Evolutionary conservation across 2,329 filamentous ascomycete genomes (phyloP).

Genomic region (Aspergillus viridinutans): DNA sequence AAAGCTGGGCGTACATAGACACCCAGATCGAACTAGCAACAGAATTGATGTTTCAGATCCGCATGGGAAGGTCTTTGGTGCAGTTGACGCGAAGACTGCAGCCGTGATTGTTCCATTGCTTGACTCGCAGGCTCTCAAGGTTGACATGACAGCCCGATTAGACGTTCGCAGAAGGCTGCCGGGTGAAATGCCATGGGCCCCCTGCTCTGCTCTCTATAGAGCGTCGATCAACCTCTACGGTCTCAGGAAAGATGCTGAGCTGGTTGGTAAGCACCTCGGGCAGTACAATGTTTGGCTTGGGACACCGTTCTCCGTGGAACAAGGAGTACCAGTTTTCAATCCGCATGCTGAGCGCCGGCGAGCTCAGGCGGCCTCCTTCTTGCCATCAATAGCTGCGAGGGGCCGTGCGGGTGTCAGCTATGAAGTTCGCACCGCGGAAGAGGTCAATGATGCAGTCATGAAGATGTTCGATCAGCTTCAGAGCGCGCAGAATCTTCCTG

Average conservation of each 20-base stretch:
- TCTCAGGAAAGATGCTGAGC: conserved; percentile 59
- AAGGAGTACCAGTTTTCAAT: conserved; percentile 68
- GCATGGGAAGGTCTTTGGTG: conserved; percentile 67
- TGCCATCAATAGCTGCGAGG: conserved; percentile 19
- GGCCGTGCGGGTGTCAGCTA: conserved; percentile 28
- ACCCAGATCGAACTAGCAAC: conserved; percentile 50
- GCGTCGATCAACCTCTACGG: conserved; percentile 78
- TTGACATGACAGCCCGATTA: conserved; percentile 71
- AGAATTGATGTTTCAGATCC: conserved; percentile 71
- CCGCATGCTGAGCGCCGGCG: conserved; percentile 60
- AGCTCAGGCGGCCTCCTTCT: conserved; percentile 30
- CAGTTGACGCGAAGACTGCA: conserved; percentile 65
- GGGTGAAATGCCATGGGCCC: conserved; percentile 61
- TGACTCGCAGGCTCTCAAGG: conserved; percentile 58
- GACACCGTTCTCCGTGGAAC: conserved; percentile 61
- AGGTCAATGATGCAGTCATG: conserved; percentile 79
- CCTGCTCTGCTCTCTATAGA: conserved; percentile 57
- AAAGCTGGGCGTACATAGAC: conserved; percentile 65
- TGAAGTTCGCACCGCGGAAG: conserved; percentile 67
- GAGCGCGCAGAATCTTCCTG: conserved; percentile 69
- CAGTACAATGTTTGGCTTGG: conserved; percentile 65
- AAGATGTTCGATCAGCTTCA: conserved; percentile 83
- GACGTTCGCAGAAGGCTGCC: conserved; percentile 59
- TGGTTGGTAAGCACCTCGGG: conserved; percentile 65
- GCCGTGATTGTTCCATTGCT: conserved; percentile 67